These are phyloP conservation scores for Pythium periplocum DNA, from an alignment of 352 stramenopile species.

Conservation along the genomic window DNA sequence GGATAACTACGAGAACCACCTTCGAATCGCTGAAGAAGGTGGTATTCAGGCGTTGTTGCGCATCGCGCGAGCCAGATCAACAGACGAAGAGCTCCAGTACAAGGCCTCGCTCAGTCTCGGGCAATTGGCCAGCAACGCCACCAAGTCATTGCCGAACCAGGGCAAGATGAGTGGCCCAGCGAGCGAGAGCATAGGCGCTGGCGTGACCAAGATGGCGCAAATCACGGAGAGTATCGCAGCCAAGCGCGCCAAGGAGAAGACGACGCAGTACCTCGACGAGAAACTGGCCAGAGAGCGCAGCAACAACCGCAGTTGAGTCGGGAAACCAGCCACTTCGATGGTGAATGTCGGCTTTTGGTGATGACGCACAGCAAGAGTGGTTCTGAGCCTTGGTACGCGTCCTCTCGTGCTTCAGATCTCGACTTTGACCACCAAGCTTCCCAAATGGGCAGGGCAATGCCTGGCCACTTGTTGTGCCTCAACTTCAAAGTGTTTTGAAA, in stretches of 20 bases:
- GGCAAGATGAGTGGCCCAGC: slow-evolving; percentile 34
- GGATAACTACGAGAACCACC: slow-evolving; percentile 98
- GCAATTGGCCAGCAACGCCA: slow-evolving; percentile 90
- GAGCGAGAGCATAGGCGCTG: slow-evolving; percentile 52
- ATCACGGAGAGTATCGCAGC: slow-evolving; percentile 65
- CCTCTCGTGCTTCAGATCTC: no score
- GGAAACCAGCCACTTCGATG: no score
- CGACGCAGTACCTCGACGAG: slow-evolving; percentile 73
- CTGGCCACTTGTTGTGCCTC: no score
- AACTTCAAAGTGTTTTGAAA: no score
- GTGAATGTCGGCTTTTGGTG: no score
- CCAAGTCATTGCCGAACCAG: slow-evolving; percentile 64
- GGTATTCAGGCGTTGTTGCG: slow-evolving; percentile 94
- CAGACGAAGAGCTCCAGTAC: slow-evolving; percentile 94
- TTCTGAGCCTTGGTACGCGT: no score
- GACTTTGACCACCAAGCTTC: no score
- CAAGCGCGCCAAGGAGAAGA: slow-evolving; percentile 64
- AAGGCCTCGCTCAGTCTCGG: slow-evolving; percentile 93
- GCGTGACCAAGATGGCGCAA: slow-evolving; percentile 73
- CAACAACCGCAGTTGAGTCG: neutral
- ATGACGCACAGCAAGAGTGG: no score
- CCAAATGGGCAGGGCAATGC: no score
- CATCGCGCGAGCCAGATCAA: slow-evolving; percentile 85
- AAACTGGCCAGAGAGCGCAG: slow-evolving; percentile 34
- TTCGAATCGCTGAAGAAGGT: slow-evolving; percentile 93